Conservation (phyloP, 768 basidiomycete species). For the Boletus subcaerulescens region DNA sequence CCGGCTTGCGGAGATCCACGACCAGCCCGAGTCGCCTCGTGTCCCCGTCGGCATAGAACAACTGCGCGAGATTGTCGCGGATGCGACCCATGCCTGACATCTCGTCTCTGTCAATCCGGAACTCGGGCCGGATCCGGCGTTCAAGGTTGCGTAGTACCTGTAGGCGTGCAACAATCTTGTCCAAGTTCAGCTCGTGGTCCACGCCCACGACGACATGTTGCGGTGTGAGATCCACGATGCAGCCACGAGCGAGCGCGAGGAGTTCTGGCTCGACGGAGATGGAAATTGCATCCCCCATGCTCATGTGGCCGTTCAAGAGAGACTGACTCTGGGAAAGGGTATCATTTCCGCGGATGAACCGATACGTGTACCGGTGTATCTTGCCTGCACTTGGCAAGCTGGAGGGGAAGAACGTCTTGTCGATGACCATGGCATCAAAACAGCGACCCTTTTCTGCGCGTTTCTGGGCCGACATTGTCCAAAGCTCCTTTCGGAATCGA, state of each 20-base stretch:
- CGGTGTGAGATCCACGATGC: constrained; percentile 68
- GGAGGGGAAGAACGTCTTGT: constrained; percentile 36
- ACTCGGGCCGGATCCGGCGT: constrained; percentile 38
- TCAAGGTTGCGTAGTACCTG: constrained; percentile 18
- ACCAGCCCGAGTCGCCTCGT: constrained; percentile 63
- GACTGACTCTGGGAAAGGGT: constrained; percentile 11
- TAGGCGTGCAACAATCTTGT: constrained; percentile 43
- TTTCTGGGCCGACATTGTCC: constrained; percentile 83
- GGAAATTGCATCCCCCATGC: constrained; percentile 76
- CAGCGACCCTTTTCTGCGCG: constrained; percentile 83
- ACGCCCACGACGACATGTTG: constrained; percentile 71
- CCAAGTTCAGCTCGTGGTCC: constrained; percentile 68
- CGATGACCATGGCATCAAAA: constrained; percentile 76
- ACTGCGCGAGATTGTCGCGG: constrained; percentile 82
- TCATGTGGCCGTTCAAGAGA: constrained; percentile 77
- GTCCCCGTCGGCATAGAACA: constrained; percentile 84
- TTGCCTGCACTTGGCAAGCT: constrained; percentile 38
- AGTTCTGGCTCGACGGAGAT: constrained; percentile 85
- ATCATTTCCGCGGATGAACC: constrained; percentile 47
- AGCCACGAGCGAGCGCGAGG: constrained; percentile 82
- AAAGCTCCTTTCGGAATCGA: constrained; percentile 86
- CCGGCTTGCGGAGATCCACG: constrained; percentile 75
- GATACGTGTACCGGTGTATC: constrained; percentile 79
- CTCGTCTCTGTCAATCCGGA: constrained; percentile 94
- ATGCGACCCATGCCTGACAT: constrained; percentile 85